Percentiles rank a stretch among this genome's conserved stretches.
phyloP scores from a whole-genome alignment of 257 asterid genomes.

The Jacaranda copaia region DNA sequence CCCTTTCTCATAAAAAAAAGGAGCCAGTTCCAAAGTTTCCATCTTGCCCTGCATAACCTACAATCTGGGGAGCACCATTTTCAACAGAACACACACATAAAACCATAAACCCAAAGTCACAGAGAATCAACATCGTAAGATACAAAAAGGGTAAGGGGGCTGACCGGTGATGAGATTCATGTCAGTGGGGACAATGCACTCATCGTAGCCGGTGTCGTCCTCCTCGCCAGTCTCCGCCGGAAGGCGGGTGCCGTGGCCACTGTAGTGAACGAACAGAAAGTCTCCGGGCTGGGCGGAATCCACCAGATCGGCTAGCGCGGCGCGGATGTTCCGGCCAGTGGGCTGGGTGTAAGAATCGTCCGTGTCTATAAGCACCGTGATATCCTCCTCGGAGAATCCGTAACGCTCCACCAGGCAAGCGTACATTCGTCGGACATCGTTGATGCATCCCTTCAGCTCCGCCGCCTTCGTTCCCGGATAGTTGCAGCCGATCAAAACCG shows the following conservation, averaged over 20 bases:
- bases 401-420: constrained; percentile 67
- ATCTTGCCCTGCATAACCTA: not conserved
- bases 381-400: constrained; percentile 83
- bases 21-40: no score
- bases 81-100: not conserved
- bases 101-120: not conserved
- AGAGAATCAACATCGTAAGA: not conserved
- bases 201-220: constrained; percentile 96
- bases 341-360: constrained; percentile 79
- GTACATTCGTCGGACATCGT: constrained; percentile 86
- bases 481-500: constrained; percentile 91
- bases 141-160: not conserved
- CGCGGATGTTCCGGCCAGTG: constrained; percentile 85
- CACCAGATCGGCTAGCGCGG: constrained; percentile 75
- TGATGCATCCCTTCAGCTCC: constrained; percentile 92
- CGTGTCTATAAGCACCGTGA: constrained; percentile 78
- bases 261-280: constrained; percentile 84
- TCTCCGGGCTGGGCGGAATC: constrained; percentile 70
- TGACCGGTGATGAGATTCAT: constrained; percentile 93
- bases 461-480: constrained; percentile 96
- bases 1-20: not conserved
- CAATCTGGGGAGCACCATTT: not conserved
- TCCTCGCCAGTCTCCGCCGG: constrained; percentile 99
- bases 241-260: constrained; percentile 97
- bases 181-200: constrained; percentile 93